Evolutionary conservation across 768 basidiomycete species (phyloP).

Genomic region (Russula abietina): DNA sequence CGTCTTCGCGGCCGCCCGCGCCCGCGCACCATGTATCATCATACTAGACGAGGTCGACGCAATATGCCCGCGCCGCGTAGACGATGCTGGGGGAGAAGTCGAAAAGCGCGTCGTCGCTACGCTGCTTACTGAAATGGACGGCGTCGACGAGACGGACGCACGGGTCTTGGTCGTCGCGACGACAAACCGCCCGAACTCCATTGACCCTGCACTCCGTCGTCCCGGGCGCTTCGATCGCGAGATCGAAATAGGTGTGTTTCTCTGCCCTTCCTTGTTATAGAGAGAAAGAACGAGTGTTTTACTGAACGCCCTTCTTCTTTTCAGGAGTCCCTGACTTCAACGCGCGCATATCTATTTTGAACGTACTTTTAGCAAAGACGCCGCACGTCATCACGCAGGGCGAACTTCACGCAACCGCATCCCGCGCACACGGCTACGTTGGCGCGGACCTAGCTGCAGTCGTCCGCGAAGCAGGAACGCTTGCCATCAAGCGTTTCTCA

Average conservation of each 20-base stretch:
- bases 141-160: conserved; percentile 55
- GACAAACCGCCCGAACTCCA: conserved; percentile 91
- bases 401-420: conserved; percentile 62
- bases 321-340: conserved; percentile 83
- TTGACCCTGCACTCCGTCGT: conserved; percentile 85
- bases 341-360: conserved; percentile 78
- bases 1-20: conserved; percentile 80
- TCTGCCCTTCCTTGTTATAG: not conserved
- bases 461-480: conserved; percentile 86
- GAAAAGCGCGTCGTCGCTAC: conserved; percentile 96
- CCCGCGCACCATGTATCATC: conserved; percentile 83
- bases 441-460: conserved; percentile 93
- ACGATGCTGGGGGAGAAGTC: conserved; percentile 87
- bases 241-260: conserved; percentile 77
- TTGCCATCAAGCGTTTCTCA: conserved; percentile 83
- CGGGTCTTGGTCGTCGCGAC: conserved; percentile 94
- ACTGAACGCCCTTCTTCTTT: not conserved
- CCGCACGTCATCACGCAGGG: conserved; percentile 62
- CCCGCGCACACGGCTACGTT: conserved; percentile 90
- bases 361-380: conserved; percentile 74
- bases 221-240: conserved; percentile 93
- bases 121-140: conserved; percentile 89
- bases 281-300: not conserved
- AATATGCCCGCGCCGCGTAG: conserved; percentile 84
- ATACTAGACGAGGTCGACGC: conserved; percentile 97